Percentiles rank a stretch among this genome's conserved stretches.
These are phyloP conservation scores for Lipomyces mesembrius DNA, from an alignment of 805 yeast species.

Conservation along the genomic window DNA sequence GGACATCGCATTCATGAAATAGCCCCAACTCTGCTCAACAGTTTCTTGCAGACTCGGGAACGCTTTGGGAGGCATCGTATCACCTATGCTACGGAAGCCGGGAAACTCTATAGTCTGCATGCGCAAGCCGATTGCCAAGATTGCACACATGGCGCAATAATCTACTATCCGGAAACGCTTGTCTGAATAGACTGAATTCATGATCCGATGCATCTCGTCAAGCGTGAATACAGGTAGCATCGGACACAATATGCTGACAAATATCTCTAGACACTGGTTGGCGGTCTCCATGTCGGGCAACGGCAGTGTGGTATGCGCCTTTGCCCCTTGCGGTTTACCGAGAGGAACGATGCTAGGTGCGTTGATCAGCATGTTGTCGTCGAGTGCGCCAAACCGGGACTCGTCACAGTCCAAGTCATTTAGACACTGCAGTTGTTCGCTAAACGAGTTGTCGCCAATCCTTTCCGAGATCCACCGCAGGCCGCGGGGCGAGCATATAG, in stretches of 20 bases:
- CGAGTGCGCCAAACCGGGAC: slow-evolving; percentile 9
- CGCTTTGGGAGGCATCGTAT: neutral
- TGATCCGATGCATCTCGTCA: slow-evolving; percentile 20
- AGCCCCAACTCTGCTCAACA: slow-evolving; percentile 17
- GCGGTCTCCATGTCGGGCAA: slow-evolving; percentile 6
- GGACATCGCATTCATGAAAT: slow-evolving; percentile 26
- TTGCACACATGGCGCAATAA: slow-evolving; percentile 27
- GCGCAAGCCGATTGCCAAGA: slow-evolving; percentile 29
- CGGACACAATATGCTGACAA: neutral
- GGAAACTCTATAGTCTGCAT: slow-evolving; percentile 1
- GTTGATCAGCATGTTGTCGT: neutral
- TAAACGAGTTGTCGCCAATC: slow-evolving; percentile 26
- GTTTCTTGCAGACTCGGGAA: slow-evolving; percentile 1
- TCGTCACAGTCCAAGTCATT: neutral
- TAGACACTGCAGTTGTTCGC: slow-evolving; percentile 9
- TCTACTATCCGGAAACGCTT: slow-evolving; percentile 14
- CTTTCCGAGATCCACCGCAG: slow-evolving; percentile 37
- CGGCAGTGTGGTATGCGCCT: slow-evolving; percentile 6
- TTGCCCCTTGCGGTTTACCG: neutral
- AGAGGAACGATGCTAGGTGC: neutral
- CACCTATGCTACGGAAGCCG: neutral
- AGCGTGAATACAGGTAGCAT: slow-evolving; percentile 22
- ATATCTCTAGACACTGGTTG: neutral
- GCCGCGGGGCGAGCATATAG: slow-evolving; percentile 36
- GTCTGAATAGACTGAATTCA: slow-evolving; percentile 21